Base-by-base conservation (phyloP, 176 grass and related monocot genomes). In the Triticum turgidum region DNA sequence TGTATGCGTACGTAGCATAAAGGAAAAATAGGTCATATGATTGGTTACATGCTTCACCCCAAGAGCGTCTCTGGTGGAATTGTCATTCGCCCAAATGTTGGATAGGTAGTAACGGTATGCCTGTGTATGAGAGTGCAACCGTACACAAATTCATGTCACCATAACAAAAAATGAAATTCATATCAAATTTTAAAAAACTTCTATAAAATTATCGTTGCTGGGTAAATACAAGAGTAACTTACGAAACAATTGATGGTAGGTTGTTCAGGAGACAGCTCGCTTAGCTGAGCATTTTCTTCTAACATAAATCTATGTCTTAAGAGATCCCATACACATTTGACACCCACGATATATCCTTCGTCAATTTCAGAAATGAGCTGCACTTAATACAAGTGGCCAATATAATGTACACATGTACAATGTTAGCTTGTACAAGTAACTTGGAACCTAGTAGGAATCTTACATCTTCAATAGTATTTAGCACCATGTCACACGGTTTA, bases 21-120 rank as follows among this genome's bases (percentile, higher is more conserved):
- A 54, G 1, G 51, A 0, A 18, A 45, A 54, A 54, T 49, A 49
- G 12, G 12, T 49, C 45, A 54, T 54, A 54, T 49, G 15, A 54
- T 54, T 54, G 22, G 13, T 63, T 90, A 92, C 90, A 85, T 94
- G 65, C 68, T 89, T 90, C 51, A 88, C 61, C 27, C 87, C 79
- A 3, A 94, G 71, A 80, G 89, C 82, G 32, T 70, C 71, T 85
- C 73, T 34, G 6, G 85, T 80, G 37, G n/a, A 8, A 15, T 88
- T 47, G 47, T 58, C 12, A 29, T 94, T 94, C 20, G 73, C 73
- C 92, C 85, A 94, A 15, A 79, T 80, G 42, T 88, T 80, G 2
- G 65, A 61, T 3, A 94, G 37, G 77, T 84, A 88, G 47, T 79
- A 81, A 54, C 35, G 4, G 30, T 94, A 89, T 35, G 15, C 22